Percentiles rank a stretch among this genome's conserved stretches.
phyloP scores from a whole-genome alignment of 352 stramenopile genomes.

The Globisporangium barbulae region DNA sequence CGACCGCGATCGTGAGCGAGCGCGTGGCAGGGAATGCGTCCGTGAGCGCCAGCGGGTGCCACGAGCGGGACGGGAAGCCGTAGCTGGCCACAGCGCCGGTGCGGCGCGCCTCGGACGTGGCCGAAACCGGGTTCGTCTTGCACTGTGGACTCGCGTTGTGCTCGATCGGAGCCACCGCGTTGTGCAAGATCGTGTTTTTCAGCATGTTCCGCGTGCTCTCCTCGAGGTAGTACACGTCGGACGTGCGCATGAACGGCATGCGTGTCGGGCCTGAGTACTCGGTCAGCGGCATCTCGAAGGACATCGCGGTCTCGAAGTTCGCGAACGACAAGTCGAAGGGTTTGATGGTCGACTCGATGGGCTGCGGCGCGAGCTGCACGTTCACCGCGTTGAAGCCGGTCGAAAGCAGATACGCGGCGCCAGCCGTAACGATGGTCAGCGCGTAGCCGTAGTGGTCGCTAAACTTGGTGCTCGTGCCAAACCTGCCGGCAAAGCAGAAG shows the following conservation, averaged over 20 bases:
- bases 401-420: neutral
- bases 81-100: neutral
- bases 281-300: neutral
- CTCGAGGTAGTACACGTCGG: neutral
- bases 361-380: constrained; percentile 2
- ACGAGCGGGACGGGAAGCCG: constrained; percentile 4
- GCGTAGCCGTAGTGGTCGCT: constrained; percentile 23
- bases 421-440: neutral
- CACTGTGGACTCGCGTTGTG: constrained; percentile 1
- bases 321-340: neutral
- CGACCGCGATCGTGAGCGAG: neutral
- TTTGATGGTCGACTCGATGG: neutral
- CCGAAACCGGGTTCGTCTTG: neutral
- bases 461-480: neutral
- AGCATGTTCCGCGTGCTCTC: neutral
- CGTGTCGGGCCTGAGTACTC: neutral
- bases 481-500: constrained; percentile 8
- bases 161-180: neutral
- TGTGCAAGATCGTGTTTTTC: constrained; percentile 5
- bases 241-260: neutral
- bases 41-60: neutral
- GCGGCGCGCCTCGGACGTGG: neutral
- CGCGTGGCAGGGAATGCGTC: neutral
- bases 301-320: neutral
- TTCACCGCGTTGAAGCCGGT: constrained; percentile 7